A percentile compares a stretch with the other conserved stretches of the same genome.
These are phyloP conservation scores for Manihot esculenta DNA, from an alignment of 441 rosid species.

Conservation along the genomic window DNA sequence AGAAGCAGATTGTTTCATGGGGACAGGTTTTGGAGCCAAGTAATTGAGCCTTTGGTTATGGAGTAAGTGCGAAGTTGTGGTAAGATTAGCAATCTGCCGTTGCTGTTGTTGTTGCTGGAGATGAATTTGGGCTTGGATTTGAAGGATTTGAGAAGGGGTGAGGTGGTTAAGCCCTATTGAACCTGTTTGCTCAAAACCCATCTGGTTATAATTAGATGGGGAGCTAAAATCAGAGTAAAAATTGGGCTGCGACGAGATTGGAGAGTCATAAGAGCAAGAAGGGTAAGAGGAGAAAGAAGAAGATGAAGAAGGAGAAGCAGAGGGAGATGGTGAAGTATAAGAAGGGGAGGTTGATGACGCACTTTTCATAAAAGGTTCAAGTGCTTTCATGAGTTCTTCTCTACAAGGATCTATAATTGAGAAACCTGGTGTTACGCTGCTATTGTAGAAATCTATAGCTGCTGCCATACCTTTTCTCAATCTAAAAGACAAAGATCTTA, in stretches of 20 bases:
- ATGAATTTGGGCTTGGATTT: slow-evolving; percentile 63
- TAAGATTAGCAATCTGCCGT: slow-evolving; percentile 6
- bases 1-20: slow-evolving; percentile 52
- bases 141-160: slow-evolving; percentile 60
- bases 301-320: slow-evolving; percentile 19
- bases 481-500: slow-evolving; percentile 1
- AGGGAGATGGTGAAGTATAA: neutral
- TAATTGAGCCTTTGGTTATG: slow-evolving; percentile 24
- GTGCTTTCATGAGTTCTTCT: slow-evolving; percentile 80
- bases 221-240: slow-evolving; percentile 39
- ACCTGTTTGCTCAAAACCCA: slow-evolving; percentile 35
- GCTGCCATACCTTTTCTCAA: slow-evolving; percentile 46
- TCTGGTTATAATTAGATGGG: slow-evolving; percentile 30
- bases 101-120: slow-evolving; percentile 29
- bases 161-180: slow-evolving; percentile 56
- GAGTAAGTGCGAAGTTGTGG: neutral
- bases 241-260: slow-evolving; percentile 26
- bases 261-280: slow-evolving; percentile 19
- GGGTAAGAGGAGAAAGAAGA: slow-evolving; percentile 15
- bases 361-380: slow-evolving; percentile 68
- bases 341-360: slow-evolving; percentile 33
- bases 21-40: slow-evolving; percentile 51
- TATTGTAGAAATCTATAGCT: slow-evolving; percentile 49
- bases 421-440: slow-evolving; percentile 32
- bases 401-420: slow-evolving; percentile 64